Conservation (phyloP, 2,329 filamentous ascomycete species). For the Periglandula ipomoeae region DNA sequence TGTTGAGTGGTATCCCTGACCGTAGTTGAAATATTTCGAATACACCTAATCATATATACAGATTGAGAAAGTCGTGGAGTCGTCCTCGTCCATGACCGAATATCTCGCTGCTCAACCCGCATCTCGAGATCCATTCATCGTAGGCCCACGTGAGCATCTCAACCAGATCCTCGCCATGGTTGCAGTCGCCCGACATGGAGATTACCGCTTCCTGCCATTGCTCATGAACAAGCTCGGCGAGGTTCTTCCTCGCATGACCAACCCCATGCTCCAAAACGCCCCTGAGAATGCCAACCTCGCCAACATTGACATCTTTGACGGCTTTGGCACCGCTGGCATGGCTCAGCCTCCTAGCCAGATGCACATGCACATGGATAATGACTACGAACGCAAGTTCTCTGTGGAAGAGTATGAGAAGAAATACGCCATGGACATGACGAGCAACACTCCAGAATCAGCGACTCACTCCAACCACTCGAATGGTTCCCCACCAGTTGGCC, state of each 20-base stretch:
- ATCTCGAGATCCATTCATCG: slow-evolving; percentile 51
- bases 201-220: slow-evolving; percentile 68
- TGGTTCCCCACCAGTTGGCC: slow-evolving; percentile 19
- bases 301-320: slow-evolving; percentile 56
- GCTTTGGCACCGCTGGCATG: slow-evolving; percentile 55
- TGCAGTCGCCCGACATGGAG: slow-evolving; percentile 62
- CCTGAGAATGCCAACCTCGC: slow-evolving; percentile 45
- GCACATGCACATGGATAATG: slow-evolving; percentile 35
- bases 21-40: background rate
- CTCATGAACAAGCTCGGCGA: slow-evolving; percentile 69
- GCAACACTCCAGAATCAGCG: slow-evolving; percentile 24
- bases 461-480: slow-evolving; percentile 22
- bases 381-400: slow-evolving; percentile 37
- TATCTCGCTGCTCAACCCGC: slow-evolving; percentile 58
- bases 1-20: too few species aligned
- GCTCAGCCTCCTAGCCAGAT: slow-evolving; percentile 37
- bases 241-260: slow-evolving; percentile 52
- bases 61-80: slow-evolving; percentile 74
- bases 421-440: slow-evolving; percentile 26
- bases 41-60: slow-evolving; percentile 17
- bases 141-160: slow-evolving; percentile 65
- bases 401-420: slow-evolving; percentile 34
- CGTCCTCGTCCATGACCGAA: slow-evolving; percentile 64
- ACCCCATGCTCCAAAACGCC: slow-evolving; percentile 49
- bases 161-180: slow-evolving; percentile 59